Base-by-base conservation (phyloP, 2,329 filamentous ascomycete species). In the Teratosphaeria nubilosa region DNA sequence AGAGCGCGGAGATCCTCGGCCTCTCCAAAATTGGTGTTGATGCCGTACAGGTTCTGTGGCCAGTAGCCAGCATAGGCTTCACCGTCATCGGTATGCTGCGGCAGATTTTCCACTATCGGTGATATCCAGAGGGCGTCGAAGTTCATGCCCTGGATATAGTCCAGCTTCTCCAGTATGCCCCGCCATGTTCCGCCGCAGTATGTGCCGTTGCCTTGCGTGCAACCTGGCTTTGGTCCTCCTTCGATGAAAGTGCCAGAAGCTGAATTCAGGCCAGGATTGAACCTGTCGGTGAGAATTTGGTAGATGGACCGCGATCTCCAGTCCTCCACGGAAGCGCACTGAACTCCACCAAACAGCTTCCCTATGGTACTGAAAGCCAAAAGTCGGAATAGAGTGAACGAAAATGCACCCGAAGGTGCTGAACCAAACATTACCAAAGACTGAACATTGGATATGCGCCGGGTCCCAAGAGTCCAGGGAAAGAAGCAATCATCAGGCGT, bases 1-100 rank as follows among this genome's bases (percentile, higher is more conserved):
- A 88, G 75, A 5, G 74, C 77, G 62, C 78, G 78, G 56, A 88
- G 74, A 63, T 88, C 85, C 16, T 80, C 74, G 4, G 76, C 75
- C 0, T 80, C 80, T 31, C 86, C 85, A 60, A 82, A 84, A 59
- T 82, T 76, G 2, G 75, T 61, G 65, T 88, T 86, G 58, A 87
- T 68, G 14, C 72, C 64, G 64, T 79, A 79, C 22, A 80, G 70
- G 57, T 81, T 74, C 59, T 79, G 73, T n/a, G 77, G 77, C 79
- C 78, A 81, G 66, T 79, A 81, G 6, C 77, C 78, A 56, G 80
- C 75, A 60, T 78, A 80, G 9, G 76, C 72, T n/a, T 71, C 63
- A 5, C 76, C 78, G 57, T 77, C 74, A n/a, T 61, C 60, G 1
- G 76, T 79, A 14, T 68, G 61, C 22, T 73, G 71, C 11, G 72